Base-by-base conservation (phyloP, 257 asterid species). In the Verbena officinalis region DNA sequence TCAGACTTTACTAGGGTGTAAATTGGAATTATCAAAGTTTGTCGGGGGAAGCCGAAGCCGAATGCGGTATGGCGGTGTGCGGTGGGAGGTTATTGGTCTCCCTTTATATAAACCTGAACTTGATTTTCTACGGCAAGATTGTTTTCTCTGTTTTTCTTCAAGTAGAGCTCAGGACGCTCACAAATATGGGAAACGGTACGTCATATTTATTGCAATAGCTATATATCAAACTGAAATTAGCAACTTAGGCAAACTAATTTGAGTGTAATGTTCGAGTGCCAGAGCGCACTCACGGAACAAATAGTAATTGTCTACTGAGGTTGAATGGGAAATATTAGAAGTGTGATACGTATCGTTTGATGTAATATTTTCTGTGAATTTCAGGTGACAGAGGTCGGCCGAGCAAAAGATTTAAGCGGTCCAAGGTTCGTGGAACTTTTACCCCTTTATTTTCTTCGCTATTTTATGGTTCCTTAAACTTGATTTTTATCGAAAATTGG, bases 361-460 rank as follows among this genome's bases (percentile, higher is more conserved):
- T 69, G 4, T 19, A 49, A 46, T 45, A 5, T 21, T 52, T 20
- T 24, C 45, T 50, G 57, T 68, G 75, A 61, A 59, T 80, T 76
- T 65, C 86, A 92, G 97, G 97, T 56, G 99, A 93, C 20, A 84
- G 78, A 81, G 71, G 80, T 64, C 87, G 95, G 36, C 89, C 90
- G 42, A 73, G 75, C 81, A 93, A 93, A 72, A 90, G 80, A 65
- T 14, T 78, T 67, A 93, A 88, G 81, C 83, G 64, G 54, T 65
- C 81, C 43, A 90, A 93, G 97, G 97, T 88, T 52, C 27, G 40
- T 19, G 43, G 10, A 31, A 22, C 22, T 63, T 43, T 19, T 24
- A n/a, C 9, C 46, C 11, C 12, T 20, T 24, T 63, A 5, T 3
- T 11, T 42, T 59, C 27, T 17, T 51, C 52, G 55, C 40, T 36